Conservation (phyloP, 371 early-diverging fungal species). For the Actinomortierella ambigua region DNA sequence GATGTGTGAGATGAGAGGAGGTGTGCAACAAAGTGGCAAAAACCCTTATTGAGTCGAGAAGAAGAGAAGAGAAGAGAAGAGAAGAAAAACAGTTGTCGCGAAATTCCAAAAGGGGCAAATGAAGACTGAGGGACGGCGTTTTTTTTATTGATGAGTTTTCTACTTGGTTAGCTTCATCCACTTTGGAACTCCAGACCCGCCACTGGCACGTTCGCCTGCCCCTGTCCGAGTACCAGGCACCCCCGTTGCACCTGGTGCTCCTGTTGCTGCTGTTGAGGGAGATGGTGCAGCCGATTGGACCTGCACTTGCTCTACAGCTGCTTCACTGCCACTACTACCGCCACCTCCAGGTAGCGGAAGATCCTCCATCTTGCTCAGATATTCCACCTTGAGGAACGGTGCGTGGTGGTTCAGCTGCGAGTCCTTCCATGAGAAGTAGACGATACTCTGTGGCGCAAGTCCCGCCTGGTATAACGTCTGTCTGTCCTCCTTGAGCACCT, state of each 20-base stretch:
- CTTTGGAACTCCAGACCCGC: constrained; percentile 33
- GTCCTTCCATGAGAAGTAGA: constrained; percentile 48
- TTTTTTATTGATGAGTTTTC: too few relatives aligned
- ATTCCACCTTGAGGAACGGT: constrained; percentile 35
- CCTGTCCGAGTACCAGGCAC: too few relatives aligned
- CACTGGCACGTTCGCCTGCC: constrained; percentile 3
- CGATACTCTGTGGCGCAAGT: constrained; percentile 48
- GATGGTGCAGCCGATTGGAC: not conserved
- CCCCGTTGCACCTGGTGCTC: too few relatives aligned
- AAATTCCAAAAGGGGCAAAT: not conserved
- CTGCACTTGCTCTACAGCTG: not conserved
- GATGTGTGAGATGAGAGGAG: not conserved
- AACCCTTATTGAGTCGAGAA: too few relatives aligned
- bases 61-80: not conserved
- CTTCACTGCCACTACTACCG: constrained; percentile 10
- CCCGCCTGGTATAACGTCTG: constrained; percentile 46
- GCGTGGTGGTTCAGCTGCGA: constrained; percentile 48
- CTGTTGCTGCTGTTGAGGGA: constrained; percentile 8
- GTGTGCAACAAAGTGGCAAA: too few relatives aligned
- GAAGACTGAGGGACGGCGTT: not conserved
- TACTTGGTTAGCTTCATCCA: constrained; percentile 45
- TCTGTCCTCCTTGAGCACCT: constrained; percentile 34
- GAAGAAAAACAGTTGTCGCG: not conserved
- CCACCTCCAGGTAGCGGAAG: constrained; percentile 32
- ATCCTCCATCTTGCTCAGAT: constrained; percentile 31